These are phyloP conservation scores for Cinnamomum chago DNA, from an alignment of 164 flowering plant genomes.

Conservation along the genomic window DNA sequence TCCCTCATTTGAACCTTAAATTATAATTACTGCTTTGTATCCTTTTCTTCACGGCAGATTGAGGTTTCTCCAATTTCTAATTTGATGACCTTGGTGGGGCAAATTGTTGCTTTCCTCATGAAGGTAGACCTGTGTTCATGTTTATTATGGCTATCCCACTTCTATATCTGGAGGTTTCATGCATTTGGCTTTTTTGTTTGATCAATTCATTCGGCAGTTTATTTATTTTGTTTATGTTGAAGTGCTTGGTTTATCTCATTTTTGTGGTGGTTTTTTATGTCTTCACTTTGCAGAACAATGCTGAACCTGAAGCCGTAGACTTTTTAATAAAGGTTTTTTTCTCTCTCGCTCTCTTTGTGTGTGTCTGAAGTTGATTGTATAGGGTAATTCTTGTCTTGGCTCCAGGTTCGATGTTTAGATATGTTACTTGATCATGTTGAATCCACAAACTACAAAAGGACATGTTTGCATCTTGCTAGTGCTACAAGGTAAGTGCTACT, in stretches of 20 bases:
- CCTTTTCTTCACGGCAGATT: slow-evolving; percentile 29
- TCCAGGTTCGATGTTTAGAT: slow-evolving; percentile 91
- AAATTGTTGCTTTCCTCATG: slow-evolving; percentile 95
- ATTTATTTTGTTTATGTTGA: background rate
- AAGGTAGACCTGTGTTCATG: slow-evolving; percentile 43
- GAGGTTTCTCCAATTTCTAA: slow-evolving; percentile 76
- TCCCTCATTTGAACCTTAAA: background rate
- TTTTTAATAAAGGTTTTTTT: slow-evolving; percentile 85
- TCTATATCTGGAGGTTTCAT: background rate
- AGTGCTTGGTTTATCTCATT: too few relatives aligned
- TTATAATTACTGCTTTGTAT: background rate
- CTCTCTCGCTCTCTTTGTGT: slow-evolving; percentile 1
- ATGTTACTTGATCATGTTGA: slow-evolving; percentile 76
- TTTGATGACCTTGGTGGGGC: slow-evolving; percentile 81
- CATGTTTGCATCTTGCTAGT: slow-evolving; percentile 82
- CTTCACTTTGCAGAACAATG: slow-evolving; percentile 73
- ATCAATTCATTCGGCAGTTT: background rate
- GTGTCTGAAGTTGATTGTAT: background rate
- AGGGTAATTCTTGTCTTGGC: background rate
- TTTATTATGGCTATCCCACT: background rate
- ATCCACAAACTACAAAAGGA: slow-evolving; percentile 69
- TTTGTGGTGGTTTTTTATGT: background rate
- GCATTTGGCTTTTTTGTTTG: background rate
- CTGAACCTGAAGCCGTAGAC: slow-evolving; percentile 96
- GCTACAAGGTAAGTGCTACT: slow-evolving; percentile 55